Conservation (phyloP, 2,329 filamentous ascomycete species). For the Pestalotiopsis fici region DNA sequence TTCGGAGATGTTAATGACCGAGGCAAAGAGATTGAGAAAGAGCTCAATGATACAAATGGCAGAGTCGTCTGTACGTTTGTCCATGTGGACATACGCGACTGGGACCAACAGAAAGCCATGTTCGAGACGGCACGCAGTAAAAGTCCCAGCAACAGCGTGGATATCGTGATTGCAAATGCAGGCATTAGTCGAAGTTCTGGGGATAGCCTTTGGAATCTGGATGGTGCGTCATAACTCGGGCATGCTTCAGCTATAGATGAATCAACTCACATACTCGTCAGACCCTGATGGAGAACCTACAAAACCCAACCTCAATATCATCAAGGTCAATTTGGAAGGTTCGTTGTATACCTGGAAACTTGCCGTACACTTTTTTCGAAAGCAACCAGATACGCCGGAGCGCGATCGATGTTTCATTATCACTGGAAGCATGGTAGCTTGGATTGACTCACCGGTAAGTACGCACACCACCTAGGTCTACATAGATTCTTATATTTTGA, state of each 20-base stretch:
- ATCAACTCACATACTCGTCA: neutral
- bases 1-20: conserved; percentile 39
- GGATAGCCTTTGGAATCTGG: conserved; percentile 38
- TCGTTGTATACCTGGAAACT: conserved; percentile 47
- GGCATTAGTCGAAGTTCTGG: conserved; percentile 39
- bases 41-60: conserved; percentile 27
- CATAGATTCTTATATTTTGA: neutral
- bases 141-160: conserved; percentile 39
- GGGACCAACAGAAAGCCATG: conserved; percentile 41
- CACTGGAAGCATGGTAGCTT: conserved; percentile 47
- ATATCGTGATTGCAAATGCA: conserved; percentile 49
- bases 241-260: neutral
- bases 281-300: conserved; percentile 25
- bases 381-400: conserved; percentile 35
- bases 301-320: conserved; percentile 41
- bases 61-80: conserved; percentile 29
- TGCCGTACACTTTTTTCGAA: conserved; percentile 46
- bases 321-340: conserved; percentile 41
- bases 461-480: neutral
- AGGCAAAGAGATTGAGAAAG: conserved; percentile 30
- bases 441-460: conserved; percentile 41
- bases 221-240: conserved; percentile 25
- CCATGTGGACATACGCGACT: conserved; percentile 42
- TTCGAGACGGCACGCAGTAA: conserved; percentile 39
- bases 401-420: conserved; percentile 50